These are phyloP conservation scores for Pyrenula aspistea DNA, from an alignment of 495 filamentous ascomycete species.

Conservation along the genomic window DNA sequence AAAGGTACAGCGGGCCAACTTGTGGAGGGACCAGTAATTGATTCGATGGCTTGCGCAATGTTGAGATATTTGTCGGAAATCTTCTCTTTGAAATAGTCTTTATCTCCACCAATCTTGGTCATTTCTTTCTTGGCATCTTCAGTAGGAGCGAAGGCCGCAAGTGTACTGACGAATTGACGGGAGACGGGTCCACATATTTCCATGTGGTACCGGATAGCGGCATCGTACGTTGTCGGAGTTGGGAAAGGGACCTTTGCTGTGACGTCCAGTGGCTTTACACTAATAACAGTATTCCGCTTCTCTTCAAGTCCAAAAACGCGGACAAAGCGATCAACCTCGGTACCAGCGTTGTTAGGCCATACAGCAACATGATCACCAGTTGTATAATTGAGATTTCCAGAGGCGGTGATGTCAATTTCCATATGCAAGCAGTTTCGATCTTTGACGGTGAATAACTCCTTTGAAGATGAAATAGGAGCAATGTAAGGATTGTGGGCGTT, in stretches of 20 bases:
- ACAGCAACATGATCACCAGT: constrained; percentile 96
- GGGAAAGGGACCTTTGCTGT: constrained; percentile 97
- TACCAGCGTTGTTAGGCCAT: constrained; percentile 93
- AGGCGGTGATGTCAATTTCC: constrained; percentile 84
- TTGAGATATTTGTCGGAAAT: constrained; percentile 76
- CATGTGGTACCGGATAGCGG: constrained; percentile 89
- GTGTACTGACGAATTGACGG: constrained; percentile 80
- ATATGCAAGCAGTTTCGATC: constrained; percentile 93
- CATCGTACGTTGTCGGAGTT: constrained; percentile 92
- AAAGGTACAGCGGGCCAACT: constrained; percentile 80
- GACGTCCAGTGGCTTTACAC: constrained; percentile 83
- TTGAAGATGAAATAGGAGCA: constrained; percentile 82
- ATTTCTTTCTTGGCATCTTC: constrained; percentile 76
- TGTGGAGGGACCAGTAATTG: constrained; percentile 47
- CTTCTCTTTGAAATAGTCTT: constrained; percentile 90
- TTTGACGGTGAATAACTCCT: constrained; percentile 83
- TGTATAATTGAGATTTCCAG: constrained; percentile 73
- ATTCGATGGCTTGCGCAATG: constrained; percentile 78
- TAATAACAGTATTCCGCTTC: constrained; percentile 77
- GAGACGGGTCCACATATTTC: constrained; percentile 93
- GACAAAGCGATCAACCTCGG: constrained; percentile 85
- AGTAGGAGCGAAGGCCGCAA: constrained; percentile 84
- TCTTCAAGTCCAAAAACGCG: constrained; percentile 58
- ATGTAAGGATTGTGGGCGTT: constrained; percentile 96
- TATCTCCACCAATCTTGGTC: constrained; percentile 78